These are phyloP conservation scores for Cladophialophora exuberans DNA, from an alignment of 2,329 filamentous ascomycete genomes.

Conservation along the genomic window DNA sequence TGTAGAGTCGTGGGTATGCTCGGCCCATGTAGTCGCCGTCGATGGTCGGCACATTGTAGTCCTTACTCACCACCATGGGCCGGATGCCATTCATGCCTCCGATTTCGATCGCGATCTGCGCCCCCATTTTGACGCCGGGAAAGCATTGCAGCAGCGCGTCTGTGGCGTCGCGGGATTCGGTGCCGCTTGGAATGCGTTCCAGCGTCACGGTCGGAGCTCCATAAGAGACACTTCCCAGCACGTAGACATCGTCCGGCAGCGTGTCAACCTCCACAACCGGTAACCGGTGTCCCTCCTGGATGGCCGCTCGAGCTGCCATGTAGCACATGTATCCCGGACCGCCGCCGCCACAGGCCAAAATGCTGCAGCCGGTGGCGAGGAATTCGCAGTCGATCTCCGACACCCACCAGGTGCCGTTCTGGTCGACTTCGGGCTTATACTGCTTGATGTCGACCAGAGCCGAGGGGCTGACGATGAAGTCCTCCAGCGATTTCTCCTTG, in stretches of 20 bases:
- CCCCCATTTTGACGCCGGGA: constrained; percentile 34
- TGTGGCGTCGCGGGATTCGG: constrained; percentile 19
- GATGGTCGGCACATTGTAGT: constrained; percentile 41
- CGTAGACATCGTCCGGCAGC: constrained; percentile 14
- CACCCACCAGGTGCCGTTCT: constrained; percentile 45
- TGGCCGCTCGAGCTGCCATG: constrained; percentile 11
- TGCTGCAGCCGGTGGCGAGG: constrained; percentile 53
- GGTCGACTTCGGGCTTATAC: constrained; percentile 38
- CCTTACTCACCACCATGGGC: constrained; percentile 56
- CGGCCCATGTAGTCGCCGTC: constrained; percentile 51
- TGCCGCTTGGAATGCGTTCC: constrained; percentile 22
- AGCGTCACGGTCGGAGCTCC: constrained; percentile 18
- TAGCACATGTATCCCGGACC: constrained; percentile 47
- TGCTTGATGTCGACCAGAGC: constrained; percentile 36
- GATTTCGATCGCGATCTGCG: constrained; percentile 37
- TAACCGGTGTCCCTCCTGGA: constrained; percentile 15
- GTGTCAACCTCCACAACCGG: constrained; percentile 19
- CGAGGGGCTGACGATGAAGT: constrained; percentile 30
- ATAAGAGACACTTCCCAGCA: constrained; percentile 18
- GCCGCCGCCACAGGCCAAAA: constrained; percentile 53
- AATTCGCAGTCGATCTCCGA: constrained; percentile 51
- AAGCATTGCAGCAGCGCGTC: constrained; percentile 12
- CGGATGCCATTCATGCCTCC: constrained; percentile 69
- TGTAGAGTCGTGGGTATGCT: constrained; percentile 14
- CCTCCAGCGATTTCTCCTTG: constrained; percentile 12